These are phyloP conservation scores for Fraxinus velutina DNA, from an alignment of 305 asterid species.

Conservation along the genomic window DNA sequence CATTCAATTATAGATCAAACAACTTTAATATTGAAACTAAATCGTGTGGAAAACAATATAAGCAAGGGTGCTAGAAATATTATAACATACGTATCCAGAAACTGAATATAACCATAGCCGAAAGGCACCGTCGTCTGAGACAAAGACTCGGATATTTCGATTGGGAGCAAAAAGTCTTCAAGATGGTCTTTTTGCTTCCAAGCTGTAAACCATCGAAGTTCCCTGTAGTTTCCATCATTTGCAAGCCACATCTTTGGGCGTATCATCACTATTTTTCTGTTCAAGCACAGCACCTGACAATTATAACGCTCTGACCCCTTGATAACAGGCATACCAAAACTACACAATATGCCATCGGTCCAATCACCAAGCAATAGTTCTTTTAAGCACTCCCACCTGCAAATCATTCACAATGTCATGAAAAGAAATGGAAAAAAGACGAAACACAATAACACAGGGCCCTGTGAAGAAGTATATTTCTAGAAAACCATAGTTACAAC, in stretches of 20 bases:
- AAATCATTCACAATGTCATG: conserved; percentile 22
- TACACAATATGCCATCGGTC: conserved; percentile 80
- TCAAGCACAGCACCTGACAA: conserved; percentile 82
- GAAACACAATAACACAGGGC: not conserved
- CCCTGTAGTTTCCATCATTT: conserved; percentile 92
- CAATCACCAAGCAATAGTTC: conserved; percentile 76
- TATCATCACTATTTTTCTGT: conserved; percentile 81
- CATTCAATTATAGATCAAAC: not conserved
- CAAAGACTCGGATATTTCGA: conserved; percentile 60
- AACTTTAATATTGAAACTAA: not conserved
- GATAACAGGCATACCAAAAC: conserved; percentile 91
- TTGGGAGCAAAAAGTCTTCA: conserved; percentile 80
- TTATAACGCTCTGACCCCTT: conserved; percentile 91
- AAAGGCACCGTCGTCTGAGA: conserved; percentile 70
- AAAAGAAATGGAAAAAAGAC: not conserved
- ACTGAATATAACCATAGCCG: conserved; percentile 85
- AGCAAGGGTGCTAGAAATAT: not conserved
- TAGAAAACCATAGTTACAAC: not conserved
- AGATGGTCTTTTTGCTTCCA: conserved; percentile 80
- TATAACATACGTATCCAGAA: conserved; percentile 72
- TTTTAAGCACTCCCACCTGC: conserved; percentile 92
- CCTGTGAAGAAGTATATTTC: not conserved
- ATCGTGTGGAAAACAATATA: not conserved
- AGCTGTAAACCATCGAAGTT: conserved; percentile 94
- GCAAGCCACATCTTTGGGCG: conserved; percentile 98